These are phyloP conservation scores for Canavalia gladiata DNA, from an alignment of 306 rosid genomes.

Conservation along the genomic window DNA sequence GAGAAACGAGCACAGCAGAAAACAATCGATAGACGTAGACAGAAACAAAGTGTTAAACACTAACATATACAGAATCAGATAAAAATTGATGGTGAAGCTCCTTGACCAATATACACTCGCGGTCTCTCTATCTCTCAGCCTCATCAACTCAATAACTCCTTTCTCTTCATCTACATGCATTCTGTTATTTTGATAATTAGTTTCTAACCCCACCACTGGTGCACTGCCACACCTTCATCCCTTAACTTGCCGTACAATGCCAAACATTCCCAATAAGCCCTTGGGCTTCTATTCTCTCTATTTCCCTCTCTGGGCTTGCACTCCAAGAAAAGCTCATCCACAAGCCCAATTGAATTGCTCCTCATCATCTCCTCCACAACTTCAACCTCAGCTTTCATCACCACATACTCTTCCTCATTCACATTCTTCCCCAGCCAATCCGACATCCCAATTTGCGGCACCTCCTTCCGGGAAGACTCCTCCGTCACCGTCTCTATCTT, in stretches of 20 bases:
- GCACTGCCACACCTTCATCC: constrained; percentile 93
- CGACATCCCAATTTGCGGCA: constrained; percentile 57
- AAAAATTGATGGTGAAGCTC: neutral
- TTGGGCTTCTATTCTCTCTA: constrained; percentile 17
- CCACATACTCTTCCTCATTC: constrained; percentile 80
- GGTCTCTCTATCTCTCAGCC: constrained; percentile 34
- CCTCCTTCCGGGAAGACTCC: constrained; percentile 48
- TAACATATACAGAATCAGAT: neutral
- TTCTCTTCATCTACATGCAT: constrained; percentile 11
- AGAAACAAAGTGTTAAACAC: constrained; percentile 7
- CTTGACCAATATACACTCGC: neutral
- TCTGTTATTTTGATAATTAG: too few relatives aligned
- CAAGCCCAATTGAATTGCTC: constrained; percentile 57
- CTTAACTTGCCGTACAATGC: constrained; percentile 80
- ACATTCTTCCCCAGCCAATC: constrained; percentile 78
- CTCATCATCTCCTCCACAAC: constrained; percentile 82
- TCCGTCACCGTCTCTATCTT: constrained; percentile 62
- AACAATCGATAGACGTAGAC: too few relatives aligned
- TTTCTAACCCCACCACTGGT: constrained; percentile 89
- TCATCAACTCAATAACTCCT: neutral
- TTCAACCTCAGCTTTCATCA: constrained; percentile 89
- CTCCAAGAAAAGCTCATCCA: constrained; percentile 90
- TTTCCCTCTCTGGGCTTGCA: constrained; percentile 63
- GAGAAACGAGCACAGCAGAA: too few relatives aligned
- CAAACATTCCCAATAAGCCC: constrained; percentile 91